phyloP scores from a whole-genome alignment of 192 early-diverging fungal species.

The Coemansia sp. region DNA sequence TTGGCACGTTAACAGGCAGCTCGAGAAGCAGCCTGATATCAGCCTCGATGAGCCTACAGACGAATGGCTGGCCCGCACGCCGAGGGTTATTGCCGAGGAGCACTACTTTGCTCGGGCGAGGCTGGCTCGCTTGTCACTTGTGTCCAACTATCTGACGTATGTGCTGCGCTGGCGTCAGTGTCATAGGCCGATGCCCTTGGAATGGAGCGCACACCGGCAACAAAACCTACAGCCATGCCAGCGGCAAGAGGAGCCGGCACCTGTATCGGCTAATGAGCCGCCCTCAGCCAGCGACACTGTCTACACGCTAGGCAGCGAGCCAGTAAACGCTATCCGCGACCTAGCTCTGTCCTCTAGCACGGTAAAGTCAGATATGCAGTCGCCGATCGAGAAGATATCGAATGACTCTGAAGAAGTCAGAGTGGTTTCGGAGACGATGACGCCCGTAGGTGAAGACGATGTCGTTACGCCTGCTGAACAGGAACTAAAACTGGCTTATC shows the following conservation, averaged over 20 bases:
- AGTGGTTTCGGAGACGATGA: not conserved
- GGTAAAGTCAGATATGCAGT: not conserved
- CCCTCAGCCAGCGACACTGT: not conserved
- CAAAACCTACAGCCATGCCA: not conserved
- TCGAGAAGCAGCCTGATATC: slow-evolving; percentile 50
- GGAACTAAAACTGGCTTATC: not conserved
- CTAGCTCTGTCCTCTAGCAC: not conserved
- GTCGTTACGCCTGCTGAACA: not conserved
- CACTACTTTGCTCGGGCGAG: slow-evolving; percentile 14
- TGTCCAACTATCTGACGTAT: slow-evolving; percentile 40
- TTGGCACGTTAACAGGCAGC: slow-evolving; percentile 30
- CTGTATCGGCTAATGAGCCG: not conserved
- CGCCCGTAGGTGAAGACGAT: not conserved
- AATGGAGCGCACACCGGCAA: not conserved
- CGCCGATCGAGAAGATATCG: not conserved
- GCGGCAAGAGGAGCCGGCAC: not conserved
- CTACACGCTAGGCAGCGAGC: not conserved
- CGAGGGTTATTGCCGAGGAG: not conserved
- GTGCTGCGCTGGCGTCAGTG: slow-evolving; percentile 35
- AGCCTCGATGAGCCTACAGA: not conserved
- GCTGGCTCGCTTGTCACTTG: slow-evolving; percentile 26
- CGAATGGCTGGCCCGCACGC: not conserved
- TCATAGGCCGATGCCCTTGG: not conserved
- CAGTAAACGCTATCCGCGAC: slow-evolving; percentile 4
- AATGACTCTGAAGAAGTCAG: not conserved